Evolutionary conservation across 768 basidiomycete genomes (phyloP), one percentile per base, ranked within the genome.

Genomic region (Suillus fuscotomentosus): DNA sequence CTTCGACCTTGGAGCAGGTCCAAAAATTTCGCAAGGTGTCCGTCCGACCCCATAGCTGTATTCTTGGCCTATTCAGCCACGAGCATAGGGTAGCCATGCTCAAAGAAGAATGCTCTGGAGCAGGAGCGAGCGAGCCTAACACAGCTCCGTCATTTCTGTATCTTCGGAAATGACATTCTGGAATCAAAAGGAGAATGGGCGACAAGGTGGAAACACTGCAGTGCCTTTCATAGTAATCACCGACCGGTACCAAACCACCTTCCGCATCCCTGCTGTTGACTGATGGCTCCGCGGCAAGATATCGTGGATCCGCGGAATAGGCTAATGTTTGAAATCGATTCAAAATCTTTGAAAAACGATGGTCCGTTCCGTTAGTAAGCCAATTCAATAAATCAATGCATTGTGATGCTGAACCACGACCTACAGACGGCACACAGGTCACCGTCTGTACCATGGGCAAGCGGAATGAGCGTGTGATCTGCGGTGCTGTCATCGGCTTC

Each of bases 61-160:
- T 39, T 39, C 38, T 13, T 39, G 38, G 10, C 20, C 20, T 10
- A 22, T 2, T 48, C 47, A 24, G 60, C 34, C 47, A 61, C 31
- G n/a, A 87, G 73, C 70, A 85, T 71, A 0, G 86, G 86, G 45
- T 86, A 86, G 7, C 89, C 88, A 75, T 91, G 89, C 3, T 81
- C 87, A 66, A 92, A 90, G 31, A 31, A 31, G 31, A 81, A 90
- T 83, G 81, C n/a, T 81, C 73, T 7, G 86, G 84, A 3, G 82
- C 83, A 5, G 81, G 69, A 0, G 88, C 87, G 1, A 90, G 80
- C 0, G 79, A 75, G 1, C 84, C 80, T 5, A 90, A 80, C 3
- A 84, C 84, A 56, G 78, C 77, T 50, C 73, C 73, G 74, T 86
- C 87, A 89, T 65, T 80, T 64, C 31, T 76, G 79, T 11, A 79